Conservation (phyloP, 192 early-diverging fungal species). For the Pilobolus umbonatus region DNA sequence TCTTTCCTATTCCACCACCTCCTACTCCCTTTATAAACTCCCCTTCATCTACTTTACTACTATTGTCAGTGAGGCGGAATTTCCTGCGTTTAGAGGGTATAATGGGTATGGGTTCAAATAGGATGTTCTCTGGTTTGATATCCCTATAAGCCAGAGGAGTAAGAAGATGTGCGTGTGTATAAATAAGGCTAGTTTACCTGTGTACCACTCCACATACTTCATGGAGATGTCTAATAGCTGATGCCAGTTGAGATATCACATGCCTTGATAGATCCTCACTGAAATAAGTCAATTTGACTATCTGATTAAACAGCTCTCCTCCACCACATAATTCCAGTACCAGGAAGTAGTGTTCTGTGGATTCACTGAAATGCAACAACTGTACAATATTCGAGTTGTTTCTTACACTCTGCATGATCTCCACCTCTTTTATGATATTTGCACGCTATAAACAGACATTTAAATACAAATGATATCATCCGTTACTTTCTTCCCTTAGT, state of each 20-base stretch:
- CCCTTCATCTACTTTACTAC: conserved; percentile 70
- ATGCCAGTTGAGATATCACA: conserved; percentile 81
- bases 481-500: background rate
- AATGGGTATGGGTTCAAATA: conserved; percentile 68
- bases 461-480: conserved; percentile 8
- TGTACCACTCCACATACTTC: conserved; percentile 73
- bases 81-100: conserved; percentile 40
- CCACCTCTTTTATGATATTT: conserved; percentile 83
- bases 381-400: conserved; percentile 74
- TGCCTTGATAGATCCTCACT: conserved; percentile 74
- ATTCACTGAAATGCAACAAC: conserved; percentile 73
- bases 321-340: conserved; percentile 76
- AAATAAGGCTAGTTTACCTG: conserved; percentile 32
- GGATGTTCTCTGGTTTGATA: conserved; percentile 90
- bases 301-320: conserved; percentile 87
- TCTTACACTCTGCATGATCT: conserved; percentile 73
- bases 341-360: conserved; percentile 69
- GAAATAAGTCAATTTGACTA: conserved; percentile 77
- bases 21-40: conserved; percentile 66
- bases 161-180: background rate
- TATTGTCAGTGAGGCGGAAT: conserved; percentile 39
- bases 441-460: conserved; percentile 45
- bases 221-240: conserved; percentile 80
- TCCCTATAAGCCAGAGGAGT: conserved; percentile 50
- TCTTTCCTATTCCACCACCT: conserved; percentile 75